A percentile compares a stretch with the other conserved stretches of the same genome.
Evolutionary conservation across 495 filamentous ascomycete genomes (phyloP).

Genomic region (Collariella sp.): DNA sequence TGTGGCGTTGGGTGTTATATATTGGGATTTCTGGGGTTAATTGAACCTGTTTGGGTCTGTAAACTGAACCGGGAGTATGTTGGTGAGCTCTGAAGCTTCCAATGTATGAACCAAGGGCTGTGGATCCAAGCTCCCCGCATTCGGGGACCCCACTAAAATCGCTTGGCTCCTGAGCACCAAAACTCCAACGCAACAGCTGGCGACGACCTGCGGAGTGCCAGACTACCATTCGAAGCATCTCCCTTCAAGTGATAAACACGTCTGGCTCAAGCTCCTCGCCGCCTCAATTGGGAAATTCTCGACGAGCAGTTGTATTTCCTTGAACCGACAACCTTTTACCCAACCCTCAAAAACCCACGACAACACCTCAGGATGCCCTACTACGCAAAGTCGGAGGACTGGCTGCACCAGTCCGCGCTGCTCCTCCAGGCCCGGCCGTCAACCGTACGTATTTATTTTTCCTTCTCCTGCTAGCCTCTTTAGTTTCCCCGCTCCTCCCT

Average conservation of each 20-base stretch:
- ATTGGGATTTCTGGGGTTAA: background rate
- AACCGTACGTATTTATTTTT: slow-evolving; percentile 41
- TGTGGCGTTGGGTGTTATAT: background rate
- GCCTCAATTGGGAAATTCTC: no score
- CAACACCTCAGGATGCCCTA: slow-evolving; percentile 39
- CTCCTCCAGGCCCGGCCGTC: slow-evolving; percentile 40
- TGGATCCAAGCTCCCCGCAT: slow-evolving; percentile 15
- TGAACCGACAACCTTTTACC: no score
- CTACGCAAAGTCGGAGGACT: slow-evolving; percentile 46
- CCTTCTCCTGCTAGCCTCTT: no score
- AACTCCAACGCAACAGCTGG: slow-evolving; percentile 7
- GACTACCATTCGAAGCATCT: no score
- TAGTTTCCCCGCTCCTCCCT: background rate
- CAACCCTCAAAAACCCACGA: no score
- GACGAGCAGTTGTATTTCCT: no score
- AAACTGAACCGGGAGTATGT: no score
- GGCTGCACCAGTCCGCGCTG: slow-evolving; percentile 42
- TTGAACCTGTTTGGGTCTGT: background rate
- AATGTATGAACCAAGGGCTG: no score
- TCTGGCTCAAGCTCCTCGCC: no score
- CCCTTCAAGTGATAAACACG: no score
- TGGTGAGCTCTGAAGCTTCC: no score
- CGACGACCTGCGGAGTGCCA: no score
- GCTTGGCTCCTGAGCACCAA: slow-evolving; percentile 4
- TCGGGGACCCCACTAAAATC: slow-evolving; percentile 13